phyloP scores from a whole-genome alignment of 148 eudicot species.

The Spergularia bocconei region DNA sequence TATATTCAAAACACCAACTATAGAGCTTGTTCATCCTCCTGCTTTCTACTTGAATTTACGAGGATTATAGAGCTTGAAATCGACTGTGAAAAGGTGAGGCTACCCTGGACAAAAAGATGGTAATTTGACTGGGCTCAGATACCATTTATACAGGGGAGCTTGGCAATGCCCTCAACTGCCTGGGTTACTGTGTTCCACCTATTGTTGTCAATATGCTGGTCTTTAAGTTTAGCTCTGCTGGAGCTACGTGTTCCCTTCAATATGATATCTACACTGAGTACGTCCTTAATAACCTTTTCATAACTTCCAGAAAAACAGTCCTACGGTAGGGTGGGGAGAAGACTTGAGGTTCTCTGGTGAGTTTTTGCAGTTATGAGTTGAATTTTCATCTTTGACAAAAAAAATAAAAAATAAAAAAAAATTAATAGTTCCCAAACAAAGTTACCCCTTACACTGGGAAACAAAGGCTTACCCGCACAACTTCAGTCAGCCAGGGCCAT shows the following conservation, averaged over 20 bases:
- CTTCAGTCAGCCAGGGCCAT: too few species aligned
- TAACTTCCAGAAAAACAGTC: too few species aligned
- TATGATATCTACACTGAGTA: slow-evolving; percentile 91
- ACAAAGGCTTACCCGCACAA: too few species aligned
- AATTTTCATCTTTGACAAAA: too few species aligned
- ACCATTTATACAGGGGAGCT: slow-evolving; percentile 45
- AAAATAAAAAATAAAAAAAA: too few species aligned
- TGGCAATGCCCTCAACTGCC: slow-evolving; percentile 58
- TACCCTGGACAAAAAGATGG: neutral
- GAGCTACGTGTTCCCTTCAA: slow-evolving; percentile 47
- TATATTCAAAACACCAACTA: neutral
- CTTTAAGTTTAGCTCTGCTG: slow-evolving; percentile 58
- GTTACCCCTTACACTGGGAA: too few species aligned
- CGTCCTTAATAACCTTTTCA: slow-evolving; percentile 1
- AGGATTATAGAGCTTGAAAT: slow-evolving; percentile 4
- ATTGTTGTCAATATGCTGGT: slow-evolving; percentile 55
- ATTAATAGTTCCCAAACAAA: too few species aligned
- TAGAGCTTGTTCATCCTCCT: neutral
- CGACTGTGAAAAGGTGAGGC: neutral
- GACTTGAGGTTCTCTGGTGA: too few species aligned
- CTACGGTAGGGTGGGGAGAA: too few species aligned
- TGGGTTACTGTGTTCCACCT: slow-evolving; percentile 68
- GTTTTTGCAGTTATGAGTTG: too few species aligned
- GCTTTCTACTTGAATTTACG: neutral
- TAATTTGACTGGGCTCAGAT: neutral